Evolutionary conservation across 495 filamentous ascomycete genomes (phyloP).

Genomic region (Annulohypoxylon bovei): DNA sequence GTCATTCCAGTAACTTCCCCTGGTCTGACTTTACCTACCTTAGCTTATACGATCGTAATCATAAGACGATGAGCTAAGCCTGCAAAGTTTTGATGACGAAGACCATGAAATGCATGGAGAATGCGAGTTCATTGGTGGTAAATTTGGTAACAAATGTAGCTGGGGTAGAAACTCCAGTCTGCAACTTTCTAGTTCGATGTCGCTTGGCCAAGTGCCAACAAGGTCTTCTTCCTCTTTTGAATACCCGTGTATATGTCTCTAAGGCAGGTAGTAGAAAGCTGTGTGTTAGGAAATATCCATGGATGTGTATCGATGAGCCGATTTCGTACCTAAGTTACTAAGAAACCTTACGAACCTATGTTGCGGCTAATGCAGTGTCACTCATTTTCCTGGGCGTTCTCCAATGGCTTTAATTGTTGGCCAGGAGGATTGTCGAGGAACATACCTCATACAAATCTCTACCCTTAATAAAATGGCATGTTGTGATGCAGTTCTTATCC

Average conservation of each 20-base stretch:
- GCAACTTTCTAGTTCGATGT: constrained; percentile 13
- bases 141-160: not conserved
- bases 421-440: constrained; percentile 16
- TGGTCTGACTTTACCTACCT: constrained; percentile 19
- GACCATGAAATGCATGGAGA: not conserved
- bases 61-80: constrained; percentile 22
- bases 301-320: not conserved
- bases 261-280: constrained; percentile 2
- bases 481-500: constrained; percentile 21
- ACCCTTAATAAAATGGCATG: constrained; percentile 35
- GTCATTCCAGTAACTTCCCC: constrained; percentile 12
- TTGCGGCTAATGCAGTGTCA: constrained; percentile 36
- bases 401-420: constrained; percentile 13
- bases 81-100: constrained; percentile 28
- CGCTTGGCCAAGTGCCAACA: constrained; percentile 26
- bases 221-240: constrained; percentile 1
- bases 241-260: not conserved
- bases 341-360: constrained; percentile 27
- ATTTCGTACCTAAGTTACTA: constrained; percentile 15
- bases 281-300: not conserved
- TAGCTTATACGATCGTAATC: constrained; percentile 8
- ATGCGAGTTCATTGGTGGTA: not conserved
- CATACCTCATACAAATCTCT: constrained; percentile 29
- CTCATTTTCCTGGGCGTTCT: constrained; percentile 9
- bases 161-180: not conserved